Evolutionary conservation across 2,329 filamentous ascomycete species (phyloP).

Genomic region (Cytospora piceicola): DNA sequence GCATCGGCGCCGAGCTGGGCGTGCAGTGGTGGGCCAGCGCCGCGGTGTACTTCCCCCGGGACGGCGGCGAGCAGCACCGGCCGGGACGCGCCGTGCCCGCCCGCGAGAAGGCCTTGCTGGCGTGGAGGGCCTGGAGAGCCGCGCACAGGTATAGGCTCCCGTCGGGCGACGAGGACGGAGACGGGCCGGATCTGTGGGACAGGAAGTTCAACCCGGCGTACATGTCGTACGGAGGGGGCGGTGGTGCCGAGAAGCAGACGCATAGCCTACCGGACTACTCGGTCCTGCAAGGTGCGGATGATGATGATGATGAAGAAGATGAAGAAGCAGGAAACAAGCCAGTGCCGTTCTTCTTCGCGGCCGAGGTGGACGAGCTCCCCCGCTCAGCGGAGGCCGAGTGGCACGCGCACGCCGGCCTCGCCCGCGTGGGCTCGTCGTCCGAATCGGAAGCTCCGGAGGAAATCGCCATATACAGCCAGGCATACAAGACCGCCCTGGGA

Average conservation of each 20-base stretch:
- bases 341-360: slow-evolving; percentile 72
- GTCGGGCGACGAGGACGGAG: slow-evolving; percentile 49
- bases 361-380: slow-evolving; percentile 77
- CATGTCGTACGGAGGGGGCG: slow-evolving; percentile 44
- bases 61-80: slow-evolving; percentile 32
- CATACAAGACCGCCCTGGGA: not conserved
- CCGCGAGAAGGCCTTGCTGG: slow-evolving; percentile 45
- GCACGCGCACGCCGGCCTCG: slow-evolving; percentile 70
- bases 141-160: slow-evolving; percentile 44
- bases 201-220: slow-evolving; percentile 60
- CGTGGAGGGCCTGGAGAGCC: slow-evolving; percentile 52
- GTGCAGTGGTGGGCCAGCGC: slow-evolving; percentile 76
- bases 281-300: slow-evolving; percentile 39
- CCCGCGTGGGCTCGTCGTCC: slow-evolving; percentile 35
- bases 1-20: slow-evolving; percentile 73
- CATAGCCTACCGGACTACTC: slow-evolving; percentile 55
- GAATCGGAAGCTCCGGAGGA: slow-evolving; percentile 28
- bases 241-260: slow-evolving; percentile 35
- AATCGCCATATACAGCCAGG: slow-evolving; percentile 31
- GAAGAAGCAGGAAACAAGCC: slow-evolving; percentile 36
- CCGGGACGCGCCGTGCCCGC: slow-evolving; percentile 27
- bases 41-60: slow-evolving; percentile 70
- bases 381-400: slow-evolving; percentile 79
- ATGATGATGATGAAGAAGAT: slow-evolving; percentile 40
- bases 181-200: slow-evolving; percentile 70